Evolutionary conservation across 768 basidiomycete genomes (phyloP), one percentile per base, ranked within the genome.

Genomic region (Nidula microcarpa): DNA sequence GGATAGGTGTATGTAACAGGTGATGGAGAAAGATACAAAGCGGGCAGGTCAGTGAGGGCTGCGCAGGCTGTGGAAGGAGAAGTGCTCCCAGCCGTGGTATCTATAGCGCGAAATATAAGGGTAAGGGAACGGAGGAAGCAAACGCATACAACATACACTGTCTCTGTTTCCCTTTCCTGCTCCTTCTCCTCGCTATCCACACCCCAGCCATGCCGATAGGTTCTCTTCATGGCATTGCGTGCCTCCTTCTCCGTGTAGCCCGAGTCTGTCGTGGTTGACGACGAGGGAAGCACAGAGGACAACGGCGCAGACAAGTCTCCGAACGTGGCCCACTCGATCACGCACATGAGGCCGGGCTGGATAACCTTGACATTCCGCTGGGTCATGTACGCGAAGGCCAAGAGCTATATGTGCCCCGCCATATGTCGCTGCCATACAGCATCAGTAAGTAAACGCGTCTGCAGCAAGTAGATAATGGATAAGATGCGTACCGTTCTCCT

Each of bases 41-140:
- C n/a, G 3, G 91, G 90, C 13, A 85, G 73, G 6, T 91, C 94
- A 0, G 81, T 72, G 64, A 94, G 92, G 0, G 93, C 94, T 94
- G 13, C 76, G 76, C 50, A 94, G 72, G 66, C 92, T 94, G 45
- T 94, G 87, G 54, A 96, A 91, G 10, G 90, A 93, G 62, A 94
- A 96, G 65, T 96, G 94, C 62, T 96, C 93, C 90, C 91, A 94
- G 66, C 93, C 91, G 62, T 94, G 88, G 65, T 93, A 95, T 33
- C 90, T 91, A 61, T 18, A 11, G 16, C 35, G n/a, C 11, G 13
- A 17, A 16, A 45, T 43, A 45, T 45, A 49, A 45, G 34, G 9
- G 34, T 44, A 53, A 45, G 47, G 49, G 57, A 53, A 53, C 47
- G 51, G 49, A 10, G 36, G n/a, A 51, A 55, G 51, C 37, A 49